Conservation (phyloP, 768 basidiomycete species). For the Strobilomyces confusus region DNA sequence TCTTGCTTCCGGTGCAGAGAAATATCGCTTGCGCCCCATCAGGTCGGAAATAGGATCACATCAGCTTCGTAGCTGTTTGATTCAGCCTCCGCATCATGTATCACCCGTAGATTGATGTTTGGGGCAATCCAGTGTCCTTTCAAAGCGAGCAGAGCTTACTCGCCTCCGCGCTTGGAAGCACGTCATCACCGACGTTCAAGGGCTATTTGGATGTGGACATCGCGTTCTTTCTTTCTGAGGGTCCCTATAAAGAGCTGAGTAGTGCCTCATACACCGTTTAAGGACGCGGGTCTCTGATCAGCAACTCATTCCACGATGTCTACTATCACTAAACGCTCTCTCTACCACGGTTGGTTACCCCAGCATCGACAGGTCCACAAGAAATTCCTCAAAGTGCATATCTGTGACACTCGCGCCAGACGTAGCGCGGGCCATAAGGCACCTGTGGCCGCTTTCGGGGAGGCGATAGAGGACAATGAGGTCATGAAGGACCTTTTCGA, state of each 20-base stretch:
- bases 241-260: not conserved
- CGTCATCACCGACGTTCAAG: not conserved
- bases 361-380: not conserved
- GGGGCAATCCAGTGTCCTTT: not conserved
- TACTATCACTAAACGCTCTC: not conserved
- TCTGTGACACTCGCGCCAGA: not conserved
- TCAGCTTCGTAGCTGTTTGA: no score
- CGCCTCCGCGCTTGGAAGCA: not conserved
- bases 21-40: no score
- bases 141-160: not conserved
- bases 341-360: not conserved
- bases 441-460: not conserved
- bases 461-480: not conserved
- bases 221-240: not conserved
- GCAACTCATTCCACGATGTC: not conserved
- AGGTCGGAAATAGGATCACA: no score
- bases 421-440: not conserved
- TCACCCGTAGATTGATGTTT: no score
- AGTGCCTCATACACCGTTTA: not conserved
- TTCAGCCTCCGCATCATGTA: no score
- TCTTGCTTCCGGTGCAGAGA: no score
- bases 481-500: not conserved
- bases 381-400: not conserved
- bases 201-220: not conserved
- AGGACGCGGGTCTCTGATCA: not conserved